Conservation (phyloP, 2,329 filamentous ascomycete genomes). For the Bimuria novae-zelandiae region DNA sequence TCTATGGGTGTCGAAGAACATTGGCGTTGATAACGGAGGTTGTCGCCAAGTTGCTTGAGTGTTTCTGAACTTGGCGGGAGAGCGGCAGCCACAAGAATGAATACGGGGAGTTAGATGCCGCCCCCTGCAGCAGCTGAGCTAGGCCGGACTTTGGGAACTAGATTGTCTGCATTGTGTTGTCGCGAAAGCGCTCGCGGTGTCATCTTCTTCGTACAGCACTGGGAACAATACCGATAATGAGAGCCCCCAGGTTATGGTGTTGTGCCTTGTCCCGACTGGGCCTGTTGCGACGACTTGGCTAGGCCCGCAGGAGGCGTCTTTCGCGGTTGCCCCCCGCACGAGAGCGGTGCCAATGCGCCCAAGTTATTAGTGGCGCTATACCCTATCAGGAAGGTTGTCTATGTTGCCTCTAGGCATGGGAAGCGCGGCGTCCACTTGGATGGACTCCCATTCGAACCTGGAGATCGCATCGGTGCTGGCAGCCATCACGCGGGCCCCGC, state of each 20-base stretch:
- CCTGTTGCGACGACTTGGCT: conserved; percentile 8
- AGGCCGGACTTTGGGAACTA: not conserved
- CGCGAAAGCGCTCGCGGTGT: not conserved
- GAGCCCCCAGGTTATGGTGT: not conserved
- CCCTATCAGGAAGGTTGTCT: conserved; percentile 24
- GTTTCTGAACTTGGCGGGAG: conserved; percentile 33
- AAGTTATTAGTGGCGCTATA: conserved; percentile 13
- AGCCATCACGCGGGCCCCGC: not conserved
- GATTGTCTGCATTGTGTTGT: not conserved
- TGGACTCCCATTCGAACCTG: not conserved
- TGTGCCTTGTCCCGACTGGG: conserved; percentile 14
- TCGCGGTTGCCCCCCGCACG: conserved; percentile 1
- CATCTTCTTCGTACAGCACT: not conserved
- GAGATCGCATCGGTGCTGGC: not conserved
- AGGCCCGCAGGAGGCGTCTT: not conserved
- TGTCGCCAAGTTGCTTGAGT: conserved; percentile 28
- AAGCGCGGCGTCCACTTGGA: not conserved
- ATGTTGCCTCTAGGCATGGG: conserved; percentile 2
- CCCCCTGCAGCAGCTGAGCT: not conserved
- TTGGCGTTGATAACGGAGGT: conserved; percentile 28
- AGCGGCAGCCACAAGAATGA: conserved; percentile 19
- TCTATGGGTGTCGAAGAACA: conserved; percentile 9
- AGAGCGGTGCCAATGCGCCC: conserved; percentile 2
- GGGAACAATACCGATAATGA: not conserved
- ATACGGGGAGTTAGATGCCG: too few species aligned